phyloP scores from a whole-genome alignment of 176 grass and related monocot genomes.

The Ensete glaucum region DNA sequence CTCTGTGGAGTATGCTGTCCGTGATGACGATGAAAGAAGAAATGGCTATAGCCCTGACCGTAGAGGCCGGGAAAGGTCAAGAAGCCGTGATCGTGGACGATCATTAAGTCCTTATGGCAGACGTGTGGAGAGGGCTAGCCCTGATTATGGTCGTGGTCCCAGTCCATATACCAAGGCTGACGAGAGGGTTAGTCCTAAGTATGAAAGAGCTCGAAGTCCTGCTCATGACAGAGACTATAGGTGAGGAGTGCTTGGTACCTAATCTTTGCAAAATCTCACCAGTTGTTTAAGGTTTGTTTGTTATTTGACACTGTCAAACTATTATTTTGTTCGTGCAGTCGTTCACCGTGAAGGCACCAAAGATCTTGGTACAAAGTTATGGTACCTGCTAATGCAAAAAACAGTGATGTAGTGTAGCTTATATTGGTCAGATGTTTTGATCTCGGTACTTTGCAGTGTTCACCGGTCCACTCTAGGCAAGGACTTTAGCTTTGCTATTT shows the following conservation, averaged over 20 bases:
- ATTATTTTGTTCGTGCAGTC: neutral
- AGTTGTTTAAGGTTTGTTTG: neutral
- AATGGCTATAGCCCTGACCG: constrained; percentile 14
- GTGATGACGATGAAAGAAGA: constrained; percentile 15
- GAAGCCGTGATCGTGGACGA: constrained; percentile 9
- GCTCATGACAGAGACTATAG: neutral
- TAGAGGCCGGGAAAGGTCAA: constrained; percentile 9
- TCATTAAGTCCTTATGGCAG: constrained; percentile 12
- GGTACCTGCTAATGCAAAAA: too few species aligned
- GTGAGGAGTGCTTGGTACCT: neutral
- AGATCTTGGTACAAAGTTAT: neutral
- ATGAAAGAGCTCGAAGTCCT: neutral
- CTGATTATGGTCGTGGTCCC: constrained; percentile 15
- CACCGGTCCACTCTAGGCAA: too few species aligned
- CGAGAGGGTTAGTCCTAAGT: neutral
- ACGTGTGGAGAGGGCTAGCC: constrained; percentile 3
- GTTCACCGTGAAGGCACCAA: neutral
- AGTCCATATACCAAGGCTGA: constrained; percentile 6
- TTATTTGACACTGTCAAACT: too few species aligned
- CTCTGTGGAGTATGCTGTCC: constrained; percentile 11
- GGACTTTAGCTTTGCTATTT: too few species aligned
- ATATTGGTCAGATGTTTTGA: too few species aligned
- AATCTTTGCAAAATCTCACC: neutral
- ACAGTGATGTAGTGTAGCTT: too few species aligned
- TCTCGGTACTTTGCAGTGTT: too few species aligned